Evolutionary conservation across 2,329 filamentous ascomycete species (phyloP).

Genomic region (Xylaria sp.): DNA sequence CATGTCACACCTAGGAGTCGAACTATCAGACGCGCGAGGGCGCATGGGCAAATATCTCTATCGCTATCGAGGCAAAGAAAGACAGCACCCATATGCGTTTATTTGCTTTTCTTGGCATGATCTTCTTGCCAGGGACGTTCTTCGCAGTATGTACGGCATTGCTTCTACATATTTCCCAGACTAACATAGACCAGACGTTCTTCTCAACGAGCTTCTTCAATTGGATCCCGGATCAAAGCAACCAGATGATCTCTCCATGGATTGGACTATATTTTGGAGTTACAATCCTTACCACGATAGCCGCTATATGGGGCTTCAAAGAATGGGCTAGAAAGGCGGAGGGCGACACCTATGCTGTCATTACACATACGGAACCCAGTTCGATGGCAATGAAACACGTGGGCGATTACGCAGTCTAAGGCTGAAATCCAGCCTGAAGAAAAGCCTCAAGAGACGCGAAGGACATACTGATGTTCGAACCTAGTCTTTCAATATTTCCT

Average conservation of each 20-base stretch:
- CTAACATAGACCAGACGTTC: conserved; percentile 28
- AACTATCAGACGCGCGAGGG: conserved; percentile 39
- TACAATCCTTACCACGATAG: conserved; percentile 30
- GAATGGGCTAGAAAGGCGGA: conserved; percentile 19
- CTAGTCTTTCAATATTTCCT: background rate
- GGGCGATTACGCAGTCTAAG: background rate
- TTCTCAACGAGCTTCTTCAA: conserved; percentile 43
- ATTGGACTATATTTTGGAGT: conserved; percentile 35
- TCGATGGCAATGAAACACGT: background rate
- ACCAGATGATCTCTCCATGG: conserved; percentile 38
- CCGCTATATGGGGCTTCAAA: conserved; percentile 21
- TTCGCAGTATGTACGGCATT: conserved; percentile 34
- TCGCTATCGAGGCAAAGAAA: conserved; percentile 36
- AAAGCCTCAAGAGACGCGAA: background rate
- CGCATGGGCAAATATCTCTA: conserved; percentile 31
- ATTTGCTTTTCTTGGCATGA: conserved; percentile 38
- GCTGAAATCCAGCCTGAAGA: background rate
- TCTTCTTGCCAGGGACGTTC: conserved; percentile 43
- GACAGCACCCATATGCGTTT: conserved; percentile 40
- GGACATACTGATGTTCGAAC: background rate
- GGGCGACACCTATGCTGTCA: conserved; percentile 4
- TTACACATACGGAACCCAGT: too few species aligned
- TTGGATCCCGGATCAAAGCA: conserved; percentile 38
- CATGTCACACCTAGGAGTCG: conserved; percentile 37
- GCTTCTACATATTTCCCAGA: too few species aligned